Base-by-base conservation (phyloP, 129 eudicot species). In the Cynara cardunculus region DNA sequence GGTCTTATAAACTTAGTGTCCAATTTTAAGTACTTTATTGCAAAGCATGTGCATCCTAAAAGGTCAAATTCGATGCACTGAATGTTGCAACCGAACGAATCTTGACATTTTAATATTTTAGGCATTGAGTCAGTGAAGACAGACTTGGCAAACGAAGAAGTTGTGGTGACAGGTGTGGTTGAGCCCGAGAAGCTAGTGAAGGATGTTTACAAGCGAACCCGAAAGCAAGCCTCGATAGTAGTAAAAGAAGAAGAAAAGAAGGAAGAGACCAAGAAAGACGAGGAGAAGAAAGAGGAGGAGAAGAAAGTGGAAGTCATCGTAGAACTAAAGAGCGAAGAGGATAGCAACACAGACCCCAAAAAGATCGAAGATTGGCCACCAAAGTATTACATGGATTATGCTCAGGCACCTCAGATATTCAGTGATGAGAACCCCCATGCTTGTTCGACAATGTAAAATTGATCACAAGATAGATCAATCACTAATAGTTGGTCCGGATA, bases 361-460 rank as follows among this genome's bases (percentile, higher is more conserved):
- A 91, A 73, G 83, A 89, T 25, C 10, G 93, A 91, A 87, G 73
- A 84, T 77, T 89, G 86, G 88, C 90, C 90, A 10, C 83, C 89
- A 19, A 88, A 73, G 89, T 87, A 85, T 81, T 87, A 88, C 85
- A 86, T 79, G 88, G 92, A 91, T 73, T 84, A 83, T 64, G 46
- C 88, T 64, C 81, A 93, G 71, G 87, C 89, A 12, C 98, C 98
- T 79, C 91, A 91, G 62, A 78, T 93, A 62, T 91, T 93, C 75
- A 93, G 98, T 72, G 96, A 93, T 82, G 98, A 93, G 79, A 89
- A 93, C 78, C 98, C 98, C 1, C 65, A 93, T 88, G 98, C 96
- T 71, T 93, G 98, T 78, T 81, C 81, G 19, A 76, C 87, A n/a
- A 92, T 92, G 97, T 92, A 76, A 86, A 19, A 21, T 67, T 72